These are phyloP conservation scores for Papiliotrema nemorosa DNA, from an alignment of 1,284 basidiomycete genomes.

Conservation along the genomic window DNA sequence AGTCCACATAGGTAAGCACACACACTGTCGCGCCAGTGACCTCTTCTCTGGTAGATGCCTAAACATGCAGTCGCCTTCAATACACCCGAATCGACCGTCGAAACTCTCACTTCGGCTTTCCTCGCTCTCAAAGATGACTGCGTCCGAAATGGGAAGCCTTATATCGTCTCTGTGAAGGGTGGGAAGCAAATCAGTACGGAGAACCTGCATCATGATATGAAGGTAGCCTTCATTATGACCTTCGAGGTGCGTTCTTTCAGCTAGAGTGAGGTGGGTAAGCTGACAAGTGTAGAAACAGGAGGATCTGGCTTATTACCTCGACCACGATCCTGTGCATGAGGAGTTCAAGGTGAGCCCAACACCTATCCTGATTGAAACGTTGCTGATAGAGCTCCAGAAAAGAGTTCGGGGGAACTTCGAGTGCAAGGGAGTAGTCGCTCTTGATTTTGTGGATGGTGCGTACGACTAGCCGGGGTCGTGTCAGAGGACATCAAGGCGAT, in stretches of 20 bases:
- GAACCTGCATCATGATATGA: conserved; percentile 30
- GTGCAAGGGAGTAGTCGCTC: conserved; percentile 27
- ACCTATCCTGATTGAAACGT: conserved; percentile 9
- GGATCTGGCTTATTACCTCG: conserved; percentile 38
- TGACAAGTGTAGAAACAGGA: conserved; percentile 24
- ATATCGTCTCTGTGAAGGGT: conserved; percentile 32
- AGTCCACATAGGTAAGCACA: neutral
- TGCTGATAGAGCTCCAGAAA: conserved; percentile 4
- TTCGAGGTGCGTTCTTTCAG: conserved; percentile 32
- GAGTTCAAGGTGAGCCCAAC: conserved; percentile 35
- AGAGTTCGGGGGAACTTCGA: neutral
- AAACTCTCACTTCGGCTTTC: conserved; percentile 20
- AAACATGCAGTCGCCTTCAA: conserved; percentile 39
- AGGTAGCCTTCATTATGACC: conserved; percentile 40
- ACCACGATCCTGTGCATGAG: conserved; percentile 32
- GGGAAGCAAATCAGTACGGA: conserved; percentile 39
- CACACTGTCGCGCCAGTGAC: neutral
- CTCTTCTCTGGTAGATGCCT: neutral
- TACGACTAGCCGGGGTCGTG: conserved; percentile 5
- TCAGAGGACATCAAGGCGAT: no score
- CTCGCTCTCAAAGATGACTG: conserved; percentile 28
- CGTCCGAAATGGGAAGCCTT: conserved; percentile 20
- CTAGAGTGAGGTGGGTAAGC: neutral
- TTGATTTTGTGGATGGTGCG: conserved; percentile 34
- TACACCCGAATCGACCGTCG: conserved; percentile 10